Percentiles rank a stretch among this genome's conserved stretches.
These are phyloP conservation scores for Rhodocollybia butyracea DNA, from an alignment of 768 basidiomycete genomes.

Conservation along the genomic window DNA sequence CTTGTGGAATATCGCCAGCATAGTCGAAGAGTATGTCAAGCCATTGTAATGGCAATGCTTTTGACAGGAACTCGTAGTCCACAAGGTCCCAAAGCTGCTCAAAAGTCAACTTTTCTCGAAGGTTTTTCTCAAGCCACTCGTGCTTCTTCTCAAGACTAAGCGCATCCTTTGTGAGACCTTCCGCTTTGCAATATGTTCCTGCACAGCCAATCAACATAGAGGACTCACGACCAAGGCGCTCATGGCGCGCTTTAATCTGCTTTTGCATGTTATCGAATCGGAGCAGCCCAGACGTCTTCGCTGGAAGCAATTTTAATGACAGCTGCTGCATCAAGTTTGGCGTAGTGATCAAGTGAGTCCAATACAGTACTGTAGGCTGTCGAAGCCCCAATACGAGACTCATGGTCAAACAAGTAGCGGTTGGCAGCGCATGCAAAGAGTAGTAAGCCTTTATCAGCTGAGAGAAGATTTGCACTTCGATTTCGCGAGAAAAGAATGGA, in stretches of 20 bases:
- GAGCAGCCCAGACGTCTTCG: constrained; percentile 5
- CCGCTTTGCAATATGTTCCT: constrained; percentile 10
- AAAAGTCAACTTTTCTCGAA: constrained; percentile 11
- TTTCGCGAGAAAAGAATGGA: constrained; percentile 10
- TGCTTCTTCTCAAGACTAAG: constrained; percentile 17
- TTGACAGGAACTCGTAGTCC: constrained; percentile 10
- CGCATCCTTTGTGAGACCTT: constrained; percentile 9
- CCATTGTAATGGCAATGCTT: constrained; percentile 13
- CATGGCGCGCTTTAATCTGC: constrained; percentile 16
- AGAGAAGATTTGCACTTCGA: constrained; percentile 8
- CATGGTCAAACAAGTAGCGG: constrained; percentile 8
- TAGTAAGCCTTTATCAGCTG: constrained; percentile 12
- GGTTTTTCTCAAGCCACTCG: background rate
- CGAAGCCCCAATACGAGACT: constrained; percentile 9
- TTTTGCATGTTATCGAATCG: constrained; percentile 21
- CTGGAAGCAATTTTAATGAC: background rate
- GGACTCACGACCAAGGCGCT: constrained; percentile 16
- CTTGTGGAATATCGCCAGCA: constrained; percentile 11
- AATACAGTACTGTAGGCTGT: constrained; percentile 10
- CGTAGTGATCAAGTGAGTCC: constrained; percentile 5
- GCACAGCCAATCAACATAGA: constrained; percentile 18
- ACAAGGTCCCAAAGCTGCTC: constrained; percentile 10
- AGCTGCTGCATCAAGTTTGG: constrained; percentile 5
- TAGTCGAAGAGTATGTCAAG: constrained; percentile 9
- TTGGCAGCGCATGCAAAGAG: constrained; percentile 11